phyloP scores from a whole-genome alignment of 1,139 yeast genomes.

The Hyphopichia pseudoburtonii region DNA sequence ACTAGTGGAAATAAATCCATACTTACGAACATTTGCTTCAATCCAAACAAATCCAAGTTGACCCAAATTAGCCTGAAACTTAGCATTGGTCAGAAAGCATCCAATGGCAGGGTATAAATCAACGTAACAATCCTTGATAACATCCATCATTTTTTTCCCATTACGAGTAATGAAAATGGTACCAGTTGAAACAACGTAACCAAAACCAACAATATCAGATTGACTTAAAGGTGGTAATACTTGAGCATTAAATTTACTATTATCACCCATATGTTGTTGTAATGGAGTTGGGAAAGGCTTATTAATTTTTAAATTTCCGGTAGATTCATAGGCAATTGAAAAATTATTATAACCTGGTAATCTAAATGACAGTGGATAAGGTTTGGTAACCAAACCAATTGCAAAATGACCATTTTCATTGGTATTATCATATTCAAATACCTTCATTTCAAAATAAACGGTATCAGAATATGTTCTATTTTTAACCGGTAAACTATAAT shows the following conservation, averaged over 20 bases:
- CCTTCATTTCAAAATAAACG: constrained; percentile 69
- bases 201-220: constrained; percentile 93
- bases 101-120: constrained; percentile 93
- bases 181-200: constrained; percentile 78
- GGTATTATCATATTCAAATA: constrained; percentile 46
- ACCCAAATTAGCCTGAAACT: constrained; percentile 82
- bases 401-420: constrained; percentile 54
- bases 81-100: constrained; percentile 66
- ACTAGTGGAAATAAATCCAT: constrained; percentile 80
- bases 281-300: constrained; percentile 63
- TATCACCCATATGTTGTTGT: constrained; percentile 50
- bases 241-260: constrained; percentile 53
- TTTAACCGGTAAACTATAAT: constrained; percentile 62
- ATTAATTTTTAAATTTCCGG: constrained; percentile 78
- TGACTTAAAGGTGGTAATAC: constrained; percentile 74
- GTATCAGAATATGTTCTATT: constrained; percentile 57
- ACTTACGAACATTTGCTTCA: constrained; percentile 91
- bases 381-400: constrained; percentile 82
- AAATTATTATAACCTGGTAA: constrained; percentile 83
- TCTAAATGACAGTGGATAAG: constrained; percentile 79
- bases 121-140: constrained; percentile 72
- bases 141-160: constrained; percentile 84
- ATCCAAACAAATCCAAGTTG: constrained; percentile 91
- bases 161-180: constrained; percentile 87
- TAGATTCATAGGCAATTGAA: constrained; percentile 84